Evolutionary conservation across 306 rosid genomes (phyloP), one percentile per base, ranked within the genome.

Genomic region (Lathyrus oleraceus): DNA sequence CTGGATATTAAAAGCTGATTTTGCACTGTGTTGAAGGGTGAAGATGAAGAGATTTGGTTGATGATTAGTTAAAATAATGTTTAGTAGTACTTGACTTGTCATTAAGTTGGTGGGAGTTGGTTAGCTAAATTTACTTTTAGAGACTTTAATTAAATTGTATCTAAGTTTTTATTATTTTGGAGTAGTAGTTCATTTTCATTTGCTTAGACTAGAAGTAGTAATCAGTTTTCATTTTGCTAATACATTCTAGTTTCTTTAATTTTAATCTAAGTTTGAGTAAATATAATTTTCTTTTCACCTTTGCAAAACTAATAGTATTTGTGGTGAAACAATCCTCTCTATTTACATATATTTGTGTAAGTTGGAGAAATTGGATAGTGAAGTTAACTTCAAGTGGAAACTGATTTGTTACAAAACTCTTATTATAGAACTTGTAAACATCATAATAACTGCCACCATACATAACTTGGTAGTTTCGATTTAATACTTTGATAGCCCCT

Each of bases 1-100:
- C 95, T 17, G 92, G 91, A 45, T 84, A 82, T 44, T 73, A 62
- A 77, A 78, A 36, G 70, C 20, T 77, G 73, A 70, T 73, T 9
- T 53, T 49, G 70, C 19, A 56, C 38, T 77, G 51, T 76, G 79
- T 65, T 36, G 61, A 16, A 3, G 69, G 11, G 7, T 27, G 32
- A 19, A 12, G 19, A 13, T 61, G 35, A 64, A 38, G 45, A 65
- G 23, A 30, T 71, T 69, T 78, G 36, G 36, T 32, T 32, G 36
- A 51, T 51, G 17, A 16, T 48, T 16, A 48, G 10, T 48, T 52
- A 19, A 56, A 72, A 58, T 70, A 71, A 70, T 42, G 27, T 52
- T n/a, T 73, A 32, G 40, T 48, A 28, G 40, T 48, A 28, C 45
- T 42, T 42, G 51, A 49, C 57, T 49, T 49, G 23, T 60, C 32